Percentiles rank a stretch among this genome's conserved stretches.
Conservation (phyloP, 1,139 yeast species). For the Hansenula lynferdii region DNA sequence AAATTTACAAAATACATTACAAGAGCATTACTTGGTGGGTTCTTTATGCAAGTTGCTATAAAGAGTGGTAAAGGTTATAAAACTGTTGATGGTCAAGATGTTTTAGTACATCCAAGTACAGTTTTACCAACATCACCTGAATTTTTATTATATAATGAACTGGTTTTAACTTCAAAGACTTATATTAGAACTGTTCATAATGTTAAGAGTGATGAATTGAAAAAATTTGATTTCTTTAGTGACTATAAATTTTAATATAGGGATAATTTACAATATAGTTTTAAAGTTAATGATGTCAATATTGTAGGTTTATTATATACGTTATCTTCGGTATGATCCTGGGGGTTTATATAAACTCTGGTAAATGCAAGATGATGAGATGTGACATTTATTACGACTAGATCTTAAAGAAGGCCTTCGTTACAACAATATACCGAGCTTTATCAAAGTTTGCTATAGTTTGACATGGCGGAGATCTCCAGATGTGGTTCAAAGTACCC, state of each 20-base stretch:
- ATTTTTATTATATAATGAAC: constrained; percentile 93
- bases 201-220: constrained; percentile 80
- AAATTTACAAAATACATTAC: constrained; percentile 70
- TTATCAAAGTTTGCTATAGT: no score
- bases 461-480: no score
- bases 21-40: constrained; percentile 87
- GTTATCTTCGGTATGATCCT: no score
- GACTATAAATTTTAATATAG: constrained; percentile 20
- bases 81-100: constrained; percentile 95
- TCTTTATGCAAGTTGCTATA: constrained; percentile 98
- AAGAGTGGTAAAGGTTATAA: constrained; percentile 73
- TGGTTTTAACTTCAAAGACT: constrained; percentile 89
- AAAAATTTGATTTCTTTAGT: constrained; percentile 25
- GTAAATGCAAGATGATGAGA: no score
- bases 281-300: no score
- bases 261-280: no score
- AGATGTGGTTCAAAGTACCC: no score
- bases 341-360: no score
- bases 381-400: no score
- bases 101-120: constrained; percentile 87
- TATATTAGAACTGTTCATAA: constrained; percentile 94
- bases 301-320: no score
- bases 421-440: no score
- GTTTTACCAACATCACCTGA: constrained; percentile 82
- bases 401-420: no score